Base-by-base conservation (phyloP, 139 green algal species). In the Edaphochlamys debaryana region DNA sequence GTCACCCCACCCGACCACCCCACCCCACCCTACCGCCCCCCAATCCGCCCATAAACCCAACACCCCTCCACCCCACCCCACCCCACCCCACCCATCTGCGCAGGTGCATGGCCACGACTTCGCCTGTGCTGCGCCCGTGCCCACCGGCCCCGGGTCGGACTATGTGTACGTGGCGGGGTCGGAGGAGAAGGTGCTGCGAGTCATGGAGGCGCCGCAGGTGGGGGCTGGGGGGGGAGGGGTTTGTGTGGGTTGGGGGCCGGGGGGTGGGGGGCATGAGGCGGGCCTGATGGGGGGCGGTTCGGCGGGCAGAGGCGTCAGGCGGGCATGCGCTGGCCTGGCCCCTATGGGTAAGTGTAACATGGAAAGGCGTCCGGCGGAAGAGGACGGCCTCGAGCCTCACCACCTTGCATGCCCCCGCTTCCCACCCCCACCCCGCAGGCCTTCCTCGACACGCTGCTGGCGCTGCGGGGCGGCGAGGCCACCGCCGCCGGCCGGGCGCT, bases 71-170 rank as follows among this genome's bases (percentile, higher is more conserved):
- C 56, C 56, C 56, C 22, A 8, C 4, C 30, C 13, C 30, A 8
- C 60, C 60, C 4, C 27, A 4, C 30, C 9, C 27, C n/a, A 5
- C 34, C 11, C 36, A 6, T 36, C 36, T 17, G 38, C 66, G 36
- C 91, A 98, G 94, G 91, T 99, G 48, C 97, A 99, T 87, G 97
- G 97, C 27, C 97, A 99, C 84, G 95, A 98, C 87, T 97, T 99
- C 69, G 91, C 69, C 67, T 94, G 92, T 67, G 30, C 97, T 0
- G 91, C 96, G 0, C 42, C 67, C 36, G 67, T 96, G n/a, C 79
- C 94, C 41, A 67, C 64, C 34, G 64, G 56, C 20, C 64, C 63
- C 38, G 37, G 40, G 5, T 29, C 50, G 25, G 41, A 67, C 84
- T 64, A 70, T 72, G 7, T 41, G 8, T 98, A 95, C 62, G 94